Evolutionary conservation across 768 basidiomycete species (phyloP), one percentile per base, ranked within the genome.

Genomic region (Podaxis sp.): DNA sequence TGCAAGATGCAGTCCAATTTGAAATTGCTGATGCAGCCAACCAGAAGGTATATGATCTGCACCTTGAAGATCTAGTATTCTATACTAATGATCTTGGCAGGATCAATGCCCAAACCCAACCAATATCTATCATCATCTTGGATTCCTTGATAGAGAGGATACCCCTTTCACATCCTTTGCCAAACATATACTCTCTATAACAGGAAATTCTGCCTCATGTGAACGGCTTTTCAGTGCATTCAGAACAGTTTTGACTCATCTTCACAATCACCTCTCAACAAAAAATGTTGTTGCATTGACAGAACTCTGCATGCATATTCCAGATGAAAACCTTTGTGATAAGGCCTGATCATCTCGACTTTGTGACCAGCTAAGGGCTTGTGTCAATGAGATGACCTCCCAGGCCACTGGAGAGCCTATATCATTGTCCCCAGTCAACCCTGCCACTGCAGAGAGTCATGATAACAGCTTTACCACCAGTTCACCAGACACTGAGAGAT

Each of bases 141-240:
- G 68, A 60, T 63, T 56, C 47, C 25, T 53, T 12, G 22, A 59
- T 11, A 54, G 46, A 47, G 58, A 22, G 1, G 68, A 68, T 24
- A 68, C 72, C 49, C 38, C 47, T 11, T 67, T 73, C 49, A 63
- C 63, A 2, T 68, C 64, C 54, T 63, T 75, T 29, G 73, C 74
- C 0, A 62, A 69, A 13, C 66, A 54, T 43, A 27, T 74, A 38
- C 66, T 71, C 37, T 65, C 64, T 57, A 57, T 71, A 43, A 47
- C 66, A 8, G 67, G 70, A n/a, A 76, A 74, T 57, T 74, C 72
- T 4, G 73, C 75, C 9, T 70, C 67, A 13, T 71, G 67, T 38
- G 72, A 76, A 55, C 65, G 74, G 1, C 29, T 67, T 3, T 76
- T 74, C 68, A 76, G 74, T 63, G 43, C 54, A 17, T 66, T 72